phyloP scores from a whole-genome alignment of 192 early-diverging fungal species.

The Martensiomyces pterosporus region DNA sequence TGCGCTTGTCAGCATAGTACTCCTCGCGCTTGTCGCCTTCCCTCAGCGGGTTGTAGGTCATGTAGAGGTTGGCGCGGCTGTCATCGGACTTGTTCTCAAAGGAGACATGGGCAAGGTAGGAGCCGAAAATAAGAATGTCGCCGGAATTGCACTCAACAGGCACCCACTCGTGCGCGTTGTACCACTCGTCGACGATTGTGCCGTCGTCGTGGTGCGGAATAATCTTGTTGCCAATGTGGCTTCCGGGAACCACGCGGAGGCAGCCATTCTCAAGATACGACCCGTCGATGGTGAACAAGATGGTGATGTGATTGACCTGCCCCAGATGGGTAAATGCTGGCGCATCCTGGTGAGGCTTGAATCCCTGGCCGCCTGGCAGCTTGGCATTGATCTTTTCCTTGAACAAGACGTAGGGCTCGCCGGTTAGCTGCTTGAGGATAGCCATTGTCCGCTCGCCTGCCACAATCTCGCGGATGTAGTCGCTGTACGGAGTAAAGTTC shows the following conservation, averaged over 20 bases:
- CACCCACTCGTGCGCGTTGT: conserved; percentile 48
- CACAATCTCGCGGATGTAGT: conserved; percentile 47
- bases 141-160: conserved; percentile 57
- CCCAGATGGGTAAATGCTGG: conserved; percentile 61
- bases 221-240: conserved; percentile 37
- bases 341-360: conserved; percentile 59
- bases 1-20: conserved; percentile 59
- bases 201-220: conserved; percentile 50
- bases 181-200: conserved; percentile 52
- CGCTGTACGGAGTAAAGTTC: conserved; percentile 57
- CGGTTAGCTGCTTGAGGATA: conserved; percentile 50
- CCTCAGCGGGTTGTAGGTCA: conserved; percentile 57
- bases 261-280: conserved; percentile 57
- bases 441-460: conserved; percentile 46
- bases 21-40: conserved; percentile 57
- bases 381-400: conserved; percentile 65
- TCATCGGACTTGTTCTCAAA: conserved; percentile 49
- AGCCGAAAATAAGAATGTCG: conserved; percentile 59
- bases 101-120: conserved; percentile 58
- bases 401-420: conserved; percentile 55
- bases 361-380: conserved; percentile 58
- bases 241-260: conserved; percentile 54
- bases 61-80: conserved; percentile 55
- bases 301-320: conserved; percentile 53
- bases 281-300: conserved; percentile 57